A percentile compares a stretch with the other conserved stretches of the same genome.
Evolutionary conservation across 2,329 filamentous ascomycete genomes (phyloP).

Genomic region (Colletotrichum siamense): DNA sequence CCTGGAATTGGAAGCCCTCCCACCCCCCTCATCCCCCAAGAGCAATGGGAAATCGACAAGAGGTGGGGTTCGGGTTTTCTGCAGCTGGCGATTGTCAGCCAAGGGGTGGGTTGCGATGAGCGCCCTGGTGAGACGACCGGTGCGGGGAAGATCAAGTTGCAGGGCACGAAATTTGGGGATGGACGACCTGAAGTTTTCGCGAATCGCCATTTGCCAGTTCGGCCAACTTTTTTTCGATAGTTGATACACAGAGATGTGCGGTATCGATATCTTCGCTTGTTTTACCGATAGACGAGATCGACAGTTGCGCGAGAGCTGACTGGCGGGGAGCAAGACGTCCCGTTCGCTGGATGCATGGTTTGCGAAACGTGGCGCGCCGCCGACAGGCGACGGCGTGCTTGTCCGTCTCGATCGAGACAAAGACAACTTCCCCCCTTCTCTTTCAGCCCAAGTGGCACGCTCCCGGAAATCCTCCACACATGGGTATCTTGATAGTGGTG

Average conservation of each 20-base stretch:
- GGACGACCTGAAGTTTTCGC: not conserved
- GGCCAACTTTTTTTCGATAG: not conserved
- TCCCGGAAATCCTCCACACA: not conserved
- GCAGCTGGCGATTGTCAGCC: not conserved
- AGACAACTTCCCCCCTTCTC: not conserved
- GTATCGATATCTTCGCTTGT: not conserved
- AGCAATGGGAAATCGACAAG: not conserved
- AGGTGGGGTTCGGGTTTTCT: not conserved
- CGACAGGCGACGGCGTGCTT: not conserved
- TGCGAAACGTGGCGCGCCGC: not conserved
- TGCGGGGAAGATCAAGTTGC: constrained; percentile 6
- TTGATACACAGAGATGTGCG: not conserved
- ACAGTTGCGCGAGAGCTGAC: not conserved
- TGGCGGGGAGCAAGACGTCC: not conserved
- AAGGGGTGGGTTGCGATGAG: not conserved
- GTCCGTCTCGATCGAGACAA: not conserved
- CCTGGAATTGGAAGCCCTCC: not conserved
- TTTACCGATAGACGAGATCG: constrained; percentile 4
- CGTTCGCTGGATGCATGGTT: not conserved
- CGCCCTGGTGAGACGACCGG: constrained; percentile 5
- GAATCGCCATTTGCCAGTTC: not conserved
- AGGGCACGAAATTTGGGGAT: not conserved
- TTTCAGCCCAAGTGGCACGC: not conserved
- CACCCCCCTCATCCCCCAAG: not conserved
- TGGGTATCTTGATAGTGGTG: not conserved